Conservation (phyloP, 1,284 basidiomycete genomes). For the Neonothopanus nambi region DNA sequence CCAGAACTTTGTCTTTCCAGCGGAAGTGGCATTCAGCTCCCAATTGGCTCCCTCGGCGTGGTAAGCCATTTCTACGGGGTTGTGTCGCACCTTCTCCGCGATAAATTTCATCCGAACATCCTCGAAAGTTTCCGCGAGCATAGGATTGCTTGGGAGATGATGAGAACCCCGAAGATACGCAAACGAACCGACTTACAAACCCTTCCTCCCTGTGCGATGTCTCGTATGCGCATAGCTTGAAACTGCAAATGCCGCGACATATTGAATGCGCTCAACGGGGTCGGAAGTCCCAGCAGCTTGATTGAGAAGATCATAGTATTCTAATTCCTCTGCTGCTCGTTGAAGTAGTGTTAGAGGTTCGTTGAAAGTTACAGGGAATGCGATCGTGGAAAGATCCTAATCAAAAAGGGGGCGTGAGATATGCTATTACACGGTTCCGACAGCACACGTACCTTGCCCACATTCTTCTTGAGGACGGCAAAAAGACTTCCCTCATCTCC, state of each 20-base stretch:
- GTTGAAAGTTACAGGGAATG: conserved; percentile 87
- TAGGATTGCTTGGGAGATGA: conserved; percentile 66
- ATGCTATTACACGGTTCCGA: conserved; percentile 2
- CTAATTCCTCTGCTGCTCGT: conserved; percentile 79
- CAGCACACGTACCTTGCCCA: conserved; percentile 69
- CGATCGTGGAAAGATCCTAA: conserved; percentile 83
- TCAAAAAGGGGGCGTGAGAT: conserved; percentile 14
- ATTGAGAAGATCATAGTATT: conserved; percentile 73
- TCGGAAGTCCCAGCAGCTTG: conserved; percentile 67
- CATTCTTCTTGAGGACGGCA: conserved; percentile 87
- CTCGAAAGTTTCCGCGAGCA: conserved; percentile 90
- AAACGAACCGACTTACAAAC: conserved; percentile 62
- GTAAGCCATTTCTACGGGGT: conserved; percentile 82
- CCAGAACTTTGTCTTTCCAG: conserved; percentile 88
- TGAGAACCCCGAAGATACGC: conserved; percentile 11
- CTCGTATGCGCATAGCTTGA: conserved; percentile 83
- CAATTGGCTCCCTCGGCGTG: conserved; percentile 80
- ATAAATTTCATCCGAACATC: conserved; percentile 78
- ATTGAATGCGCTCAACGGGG: conserved; percentile 71
- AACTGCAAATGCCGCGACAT: conserved; percentile 82
- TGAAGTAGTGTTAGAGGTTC: conserved; percentile 85
- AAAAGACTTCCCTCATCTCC: conserved; percentile 89
- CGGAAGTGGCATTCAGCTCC: conserved; percentile 70
- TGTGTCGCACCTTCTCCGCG: conserved; percentile 87
- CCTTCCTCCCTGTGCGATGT: conserved; percentile 80